phyloP scores from a whole-genome alignment of 441 rosid genomes.

The Metrosideros polymorpha region DNA sequence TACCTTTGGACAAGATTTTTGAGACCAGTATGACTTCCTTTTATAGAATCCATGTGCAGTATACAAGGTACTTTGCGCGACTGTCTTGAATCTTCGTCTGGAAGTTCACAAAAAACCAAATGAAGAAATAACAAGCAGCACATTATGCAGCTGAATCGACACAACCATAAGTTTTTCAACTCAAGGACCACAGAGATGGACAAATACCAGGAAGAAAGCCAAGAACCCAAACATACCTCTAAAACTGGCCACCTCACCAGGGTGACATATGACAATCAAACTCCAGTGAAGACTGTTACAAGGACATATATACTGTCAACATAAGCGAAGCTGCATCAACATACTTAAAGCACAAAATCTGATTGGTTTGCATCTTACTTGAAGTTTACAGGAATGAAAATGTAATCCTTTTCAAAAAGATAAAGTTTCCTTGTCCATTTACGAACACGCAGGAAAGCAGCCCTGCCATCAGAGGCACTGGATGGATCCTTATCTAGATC shows the following conservation, averaged over 20 bases:
- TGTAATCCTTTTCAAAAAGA: slow-evolving; percentile 75
- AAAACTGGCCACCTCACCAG: slow-evolving; percentile 46
- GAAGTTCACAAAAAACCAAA: slow-evolving; percentile 3
- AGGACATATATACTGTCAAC: slow-evolving; percentile 4
- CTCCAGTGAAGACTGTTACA: slow-evolving; percentile 67
- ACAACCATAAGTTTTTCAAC: background rate
- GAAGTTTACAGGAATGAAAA: slow-evolving; percentile 86
- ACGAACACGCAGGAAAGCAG: slow-evolving; percentile 73
- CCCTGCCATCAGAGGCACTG: slow-evolving; percentile 45
- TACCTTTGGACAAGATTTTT: slow-evolving; percentile 62
- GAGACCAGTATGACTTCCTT: slow-evolving; percentile 61
- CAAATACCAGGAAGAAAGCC: background rate
- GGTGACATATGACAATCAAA: slow-evolving; percentile 65
- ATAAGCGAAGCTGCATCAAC: slow-evolving; percentile 13
- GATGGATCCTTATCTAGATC: slow-evolving; percentile 63
- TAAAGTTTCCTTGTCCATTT: slow-evolving; percentile 89
- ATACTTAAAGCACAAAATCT: background rate
- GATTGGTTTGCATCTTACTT: slow-evolving; percentile 30
- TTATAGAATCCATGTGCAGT: slow-evolving; percentile 67
- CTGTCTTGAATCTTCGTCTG: slow-evolving; percentile 35
- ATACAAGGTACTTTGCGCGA: slow-evolving; percentile 46
- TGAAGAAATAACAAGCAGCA: background rate
- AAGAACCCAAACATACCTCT: slow-evolving; percentile 25
- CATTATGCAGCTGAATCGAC: background rate
- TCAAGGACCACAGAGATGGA: background rate